phyloP scores from a whole-genome alignment of 495 filamentous ascomycete genomes.

The Podospora anserina region DNA sequence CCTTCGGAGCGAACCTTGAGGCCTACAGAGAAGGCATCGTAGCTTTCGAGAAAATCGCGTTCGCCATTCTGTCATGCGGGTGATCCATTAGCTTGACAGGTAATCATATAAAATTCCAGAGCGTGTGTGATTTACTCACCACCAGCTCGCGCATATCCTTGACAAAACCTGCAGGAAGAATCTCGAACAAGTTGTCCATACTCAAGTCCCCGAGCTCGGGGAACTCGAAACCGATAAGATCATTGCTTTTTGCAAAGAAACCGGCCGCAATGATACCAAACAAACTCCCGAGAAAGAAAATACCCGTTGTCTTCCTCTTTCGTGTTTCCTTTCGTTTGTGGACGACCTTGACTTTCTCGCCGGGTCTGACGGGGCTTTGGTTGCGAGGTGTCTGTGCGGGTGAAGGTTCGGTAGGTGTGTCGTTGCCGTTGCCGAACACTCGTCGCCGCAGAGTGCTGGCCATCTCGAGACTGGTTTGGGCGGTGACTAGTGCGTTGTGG shows the following conservation, averaged over 20 bases:
- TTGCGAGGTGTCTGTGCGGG: conserved; percentile 34
- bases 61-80: conserved; percentile 62
- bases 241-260: conserved; percentile 79
- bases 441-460: conserved; percentile 51
- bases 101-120: conserved; percentile 47
- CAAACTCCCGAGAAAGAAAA: conserved; percentile 78
- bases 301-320: conserved; percentile 70
- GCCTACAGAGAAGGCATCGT: conserved; percentile 90
- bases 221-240: conserved; percentile 78
- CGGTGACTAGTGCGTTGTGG: neutral
- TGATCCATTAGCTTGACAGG: conserved; percentile 51
- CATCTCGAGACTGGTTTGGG: conserved; percentile 26
- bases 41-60: conserved; percentile 73
- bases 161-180: conserved; percentile 75
- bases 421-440: conserved; percentile 30
- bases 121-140: conserved; percentile 42
- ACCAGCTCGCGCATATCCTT: conserved; percentile 79
- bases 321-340: conserved; percentile 45
- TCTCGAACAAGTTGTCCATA: conserved; percentile 77
- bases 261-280: conserved; percentile 79
- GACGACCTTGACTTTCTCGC: conserved; percentile 43
- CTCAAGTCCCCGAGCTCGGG: conserved; percentile 77
- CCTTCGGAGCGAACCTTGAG: conserved; percentile 79
- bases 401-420: conserved; percentile 33
- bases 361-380: conserved; percentile 44